Base-by-base conservation (phyloP, 176 grass and related monocot genomes). In the Avena insularis region DNA sequence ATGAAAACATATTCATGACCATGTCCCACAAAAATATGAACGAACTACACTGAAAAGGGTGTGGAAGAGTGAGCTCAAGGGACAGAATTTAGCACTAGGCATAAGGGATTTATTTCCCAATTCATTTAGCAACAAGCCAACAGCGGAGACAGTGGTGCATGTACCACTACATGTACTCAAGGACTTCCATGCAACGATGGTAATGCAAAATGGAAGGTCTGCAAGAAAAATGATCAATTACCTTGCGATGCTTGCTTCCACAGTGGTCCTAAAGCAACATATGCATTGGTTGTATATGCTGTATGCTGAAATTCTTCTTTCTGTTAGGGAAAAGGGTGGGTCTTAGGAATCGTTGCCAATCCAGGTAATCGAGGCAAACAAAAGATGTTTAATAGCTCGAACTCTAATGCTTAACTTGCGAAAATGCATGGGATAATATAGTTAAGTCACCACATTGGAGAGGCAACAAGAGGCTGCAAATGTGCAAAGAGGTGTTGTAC, bases 251-350 rank as follows among this genome's bases (percentile, higher is more conserved):
- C 86, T 84, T 56, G 79, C 88, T 92, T 94, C 84, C 81, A 95
- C 73, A 93, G 75, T 81, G 90, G 84, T 84, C 96, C 96, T 53
- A 98, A 89, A 21, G 90, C 77, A 81, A 98, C 84, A 79, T 98
- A 94, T 5, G 96, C 92, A 68, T 98, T 98, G 45, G 96, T 98
- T 16, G 96, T 68, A 95, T 98, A 98, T 16, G 96, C 86, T 57
- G 96, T 98, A 80, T 95, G 93, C 80, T 98, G 96, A 92, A 95
- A 98, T 91, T 98, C 96, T 80, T 98, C 96, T 92, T 98, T 98
- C 96, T 95, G 72, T 15, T 75, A 58, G 59, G 57, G 43, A 51
- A 55, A 85, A 71, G 82, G 87, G 88, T 58, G 27, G 46, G 58
- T 43, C n/a, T 83, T 21, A 73, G 55, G 58, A 85, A 87, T 88